Evolutionary conservation across 2,329 filamentous ascomycete genomes (phyloP).

Genomic region (Verticillium longisporum): DNA sequence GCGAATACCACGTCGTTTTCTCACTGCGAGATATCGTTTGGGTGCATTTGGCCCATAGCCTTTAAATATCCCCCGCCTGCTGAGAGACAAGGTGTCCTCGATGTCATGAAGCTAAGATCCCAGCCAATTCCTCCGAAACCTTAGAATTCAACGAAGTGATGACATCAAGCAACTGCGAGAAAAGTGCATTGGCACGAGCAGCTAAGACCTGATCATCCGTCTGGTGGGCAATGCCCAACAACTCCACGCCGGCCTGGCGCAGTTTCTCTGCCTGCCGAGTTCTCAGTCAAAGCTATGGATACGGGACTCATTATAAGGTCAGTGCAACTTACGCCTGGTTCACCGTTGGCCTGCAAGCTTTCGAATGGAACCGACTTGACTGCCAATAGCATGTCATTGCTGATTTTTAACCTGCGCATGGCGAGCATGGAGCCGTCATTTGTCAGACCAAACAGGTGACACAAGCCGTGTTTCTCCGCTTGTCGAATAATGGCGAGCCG

Average conservation of each 20-base stretch:
- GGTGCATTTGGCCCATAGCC: too few relatives aligned
- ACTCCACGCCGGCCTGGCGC: conserved; percentile 26
- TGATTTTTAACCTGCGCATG: conserved; percentile 30
- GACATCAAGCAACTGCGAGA: conserved; percentile 31
- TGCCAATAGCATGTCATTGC: conserved; percentile 31
- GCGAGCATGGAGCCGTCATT: neutral
- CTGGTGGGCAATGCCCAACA: conserved; percentile 28
- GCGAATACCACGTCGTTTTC: too few relatives aligned
- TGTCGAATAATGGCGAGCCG: conserved; percentile 26
- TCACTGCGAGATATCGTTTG: too few relatives aligned
- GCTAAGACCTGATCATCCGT: conserved; percentile 28
- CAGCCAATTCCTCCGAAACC: conserved; percentile 28
- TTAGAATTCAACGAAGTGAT: conserved; percentile 32
- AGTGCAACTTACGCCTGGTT: conserved; percentile 24
- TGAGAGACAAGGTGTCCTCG: neutral
- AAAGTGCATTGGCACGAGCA: conserved; percentile 27
- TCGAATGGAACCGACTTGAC: conserved; percentile 34
- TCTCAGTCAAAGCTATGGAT: neutral
- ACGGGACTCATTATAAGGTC: neutral
- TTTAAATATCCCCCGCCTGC: too few relatives aligned
- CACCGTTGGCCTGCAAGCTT: conserved; percentile 30
- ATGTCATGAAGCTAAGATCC: neutral
- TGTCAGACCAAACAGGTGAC: neutral
- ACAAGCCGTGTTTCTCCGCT: neutral
- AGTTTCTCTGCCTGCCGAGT: conserved; percentile 28